Evolutionary conservation across 1,284 basidiomycete species (phyloP), one percentile per base, ranked within the genome.

Genomic region (Phenoliferia sp.): DNA sequence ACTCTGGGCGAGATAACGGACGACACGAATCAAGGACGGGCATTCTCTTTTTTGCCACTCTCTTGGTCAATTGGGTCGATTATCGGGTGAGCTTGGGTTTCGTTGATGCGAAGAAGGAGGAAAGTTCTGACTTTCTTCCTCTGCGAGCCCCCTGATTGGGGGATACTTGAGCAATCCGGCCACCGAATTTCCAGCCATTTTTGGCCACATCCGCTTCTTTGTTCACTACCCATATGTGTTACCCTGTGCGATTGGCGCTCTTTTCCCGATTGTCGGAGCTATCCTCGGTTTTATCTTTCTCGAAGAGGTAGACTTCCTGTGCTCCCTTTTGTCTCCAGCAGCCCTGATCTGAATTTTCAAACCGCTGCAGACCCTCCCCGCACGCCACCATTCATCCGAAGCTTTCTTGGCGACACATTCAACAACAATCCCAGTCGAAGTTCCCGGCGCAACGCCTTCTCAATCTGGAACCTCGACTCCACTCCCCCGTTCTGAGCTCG

Each of bases 231-330:
- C 80, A 0, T 81, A 78, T 59, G 74, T 75, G 56, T 68, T 81
- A n/a, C 79, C 80, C 0, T 80, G 80, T 71, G 66, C 77, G 29
- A 63, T 77, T 54, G 76, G 76, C 2, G 74, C 78, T 3, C 65
- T 71, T 5, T 74, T 80, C 59, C 77, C 78, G 15, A 57, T 77
- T 39, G 28, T 44, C 68, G 59, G 72, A 39, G 73, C 79, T 7
- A 10, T 80, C n/a, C 50, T 78, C 3, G 78, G 76, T 10, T 61
- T 72, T 31, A 59, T 79, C 48, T 79, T 77, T 61, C 73, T 81
- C 55, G 74, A 80, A 50, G 80, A 81, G 65, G 57, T 59, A 2
- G 34, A 28, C n/a, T 35, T 26, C 72, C 48, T 16, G 35, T 35
- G 26, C 32, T 26, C 32, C 9, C 1, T 36, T 15, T 6, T 16